Evolutionary conservation across 2,329 filamentous ascomycete species (phyloP).

Genomic region (Penicillium olsonii): DNA sequence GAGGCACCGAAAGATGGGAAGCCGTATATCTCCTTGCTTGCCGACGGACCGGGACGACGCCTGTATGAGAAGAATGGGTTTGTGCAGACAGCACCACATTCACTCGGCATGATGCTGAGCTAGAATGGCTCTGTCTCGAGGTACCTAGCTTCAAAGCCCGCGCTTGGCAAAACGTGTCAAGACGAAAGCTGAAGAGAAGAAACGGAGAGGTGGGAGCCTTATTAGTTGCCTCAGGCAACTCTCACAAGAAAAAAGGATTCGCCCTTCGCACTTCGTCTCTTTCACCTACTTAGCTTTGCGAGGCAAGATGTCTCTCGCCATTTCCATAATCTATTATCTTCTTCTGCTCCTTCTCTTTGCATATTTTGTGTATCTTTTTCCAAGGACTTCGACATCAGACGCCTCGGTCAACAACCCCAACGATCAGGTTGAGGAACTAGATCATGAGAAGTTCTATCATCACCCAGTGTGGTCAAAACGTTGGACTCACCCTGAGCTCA

Average conservation of each 20-base stretch:
- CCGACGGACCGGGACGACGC: conserved; percentile 47
- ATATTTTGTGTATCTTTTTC: neutral
- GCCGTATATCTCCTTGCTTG: conserved; percentile 50
- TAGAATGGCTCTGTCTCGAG: neutral
- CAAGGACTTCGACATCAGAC: neutral
- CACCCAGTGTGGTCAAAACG: neutral
- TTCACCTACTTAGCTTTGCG: too few species aligned
- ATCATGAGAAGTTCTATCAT: neutral
- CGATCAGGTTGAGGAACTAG: neutral
- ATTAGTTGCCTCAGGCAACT: too few species aligned
- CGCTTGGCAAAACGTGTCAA: too few species aligned
- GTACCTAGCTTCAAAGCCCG: too few species aligned
- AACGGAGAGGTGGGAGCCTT: too few species aligned
- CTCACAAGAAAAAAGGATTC: too few species aligned
- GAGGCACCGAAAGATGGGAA: conserved; percentile 36
- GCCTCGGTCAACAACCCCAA: neutral
- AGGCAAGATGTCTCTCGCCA: too few species aligned
- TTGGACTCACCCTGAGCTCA: neutral
- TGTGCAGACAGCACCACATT: conserved; percentile 38
- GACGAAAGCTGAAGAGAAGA: too few species aligned
- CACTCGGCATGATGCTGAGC: conserved; percentile 41
- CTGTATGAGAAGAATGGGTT: conserved; percentile 54
- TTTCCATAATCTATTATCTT: neutral
- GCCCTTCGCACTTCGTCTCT: too few species aligned
- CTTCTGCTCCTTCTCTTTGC: neutral